Base-by-base conservation (phyloP, 2,329 filamentous ascomycete species). In the Cercospora sojina region DNA sequence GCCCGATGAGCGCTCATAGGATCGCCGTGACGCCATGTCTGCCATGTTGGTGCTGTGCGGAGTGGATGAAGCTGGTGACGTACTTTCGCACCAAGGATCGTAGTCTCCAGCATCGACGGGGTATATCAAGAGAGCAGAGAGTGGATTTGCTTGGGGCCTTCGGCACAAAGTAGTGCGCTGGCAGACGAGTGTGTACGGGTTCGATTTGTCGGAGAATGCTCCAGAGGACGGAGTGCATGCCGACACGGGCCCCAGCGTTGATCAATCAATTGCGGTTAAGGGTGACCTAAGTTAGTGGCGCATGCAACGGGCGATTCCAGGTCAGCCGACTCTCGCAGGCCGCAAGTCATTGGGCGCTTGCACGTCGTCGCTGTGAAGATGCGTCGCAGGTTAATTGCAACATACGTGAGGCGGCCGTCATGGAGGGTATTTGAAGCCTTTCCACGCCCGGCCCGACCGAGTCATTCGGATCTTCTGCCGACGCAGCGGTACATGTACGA, bases 1-100 rank as follows among this genome's bases (percentile, higher is more conserved):
- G 32, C 65, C 65, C 23, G 65, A 25, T 27, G 64, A 66, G 18
- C 64, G 64, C 31, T 62, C 64, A 25, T 61, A 51, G n/a, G 59
- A 55, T 4, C 49, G 64, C 16, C 64, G 60, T n/a, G 59, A 27
- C 9, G 64, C 49, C 60, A 56, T 63, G 60, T 43, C 49, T 63
- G 51, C 47, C 47, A 35, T 57, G 53, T 20, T 10, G 58, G 12
- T 25, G 58, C 23, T 49, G 41, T 18, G 20, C 20, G 1, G 53
- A 35, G 53, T 4, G 29, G 5, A n/a, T 57, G 53, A 31, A 31
- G 53, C n/a, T 20, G 53, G 29, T 9, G 18, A 35, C 18, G 53
- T 31, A 35, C 18, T 35, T 35, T 32, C 27, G 53, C 53, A 35
- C 27, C 31, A 23, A 10, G 16, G 31, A 57, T 25, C 9, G 29